Conservation (phyloP, 306 rosid species). For the Lablab purpureus region DNA sequence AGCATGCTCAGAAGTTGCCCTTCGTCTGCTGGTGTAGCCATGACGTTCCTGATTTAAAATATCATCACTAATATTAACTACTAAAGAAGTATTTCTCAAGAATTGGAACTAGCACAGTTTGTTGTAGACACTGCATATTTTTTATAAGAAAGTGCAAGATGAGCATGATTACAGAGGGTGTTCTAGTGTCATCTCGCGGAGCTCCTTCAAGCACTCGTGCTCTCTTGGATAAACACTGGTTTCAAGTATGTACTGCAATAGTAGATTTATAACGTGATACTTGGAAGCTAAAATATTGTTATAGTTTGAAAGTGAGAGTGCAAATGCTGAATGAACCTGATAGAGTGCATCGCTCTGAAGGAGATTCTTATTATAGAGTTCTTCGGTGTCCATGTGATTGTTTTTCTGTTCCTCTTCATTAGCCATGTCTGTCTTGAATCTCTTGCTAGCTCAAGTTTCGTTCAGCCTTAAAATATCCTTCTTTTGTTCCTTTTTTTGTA, state of each 20-base stretch:
- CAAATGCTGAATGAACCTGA: constrained; percentile 53
- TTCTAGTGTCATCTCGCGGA: constrained; percentile 83
- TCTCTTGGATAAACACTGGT: constrained; percentile 93
- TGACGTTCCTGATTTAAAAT: constrained; percentile 63
- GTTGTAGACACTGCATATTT: too few relatives aligned
- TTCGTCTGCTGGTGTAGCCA: constrained; percentile 88
- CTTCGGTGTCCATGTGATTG: constrained; percentile 48
- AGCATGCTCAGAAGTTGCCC: constrained; percentile 85
- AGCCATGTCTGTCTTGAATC: not conserved
- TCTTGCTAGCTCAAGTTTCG: not conserved
- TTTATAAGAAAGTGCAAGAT: not conserved
- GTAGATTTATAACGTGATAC: not conserved
- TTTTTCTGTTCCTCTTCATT: not conserved
- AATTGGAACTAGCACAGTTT: too few relatives aligned
- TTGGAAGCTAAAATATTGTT: not conserved
- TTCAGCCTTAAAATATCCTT: not conserved
- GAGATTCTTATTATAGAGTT: constrained; percentile 86
- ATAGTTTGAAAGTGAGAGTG: not conserved
- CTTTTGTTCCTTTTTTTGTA: not conserved
- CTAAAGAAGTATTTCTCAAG: too few relatives aligned
- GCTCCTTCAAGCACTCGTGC: constrained; percentile 83
- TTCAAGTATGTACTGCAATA: constrained; percentile 71
- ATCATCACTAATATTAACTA: not conserved
- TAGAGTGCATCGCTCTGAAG: constrained; percentile 91
- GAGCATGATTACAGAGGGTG: constrained; percentile 64